Conservation (phyloP, 2,329 filamentous ascomycete genomes). For the Ilyonectria destructans region DNA sequence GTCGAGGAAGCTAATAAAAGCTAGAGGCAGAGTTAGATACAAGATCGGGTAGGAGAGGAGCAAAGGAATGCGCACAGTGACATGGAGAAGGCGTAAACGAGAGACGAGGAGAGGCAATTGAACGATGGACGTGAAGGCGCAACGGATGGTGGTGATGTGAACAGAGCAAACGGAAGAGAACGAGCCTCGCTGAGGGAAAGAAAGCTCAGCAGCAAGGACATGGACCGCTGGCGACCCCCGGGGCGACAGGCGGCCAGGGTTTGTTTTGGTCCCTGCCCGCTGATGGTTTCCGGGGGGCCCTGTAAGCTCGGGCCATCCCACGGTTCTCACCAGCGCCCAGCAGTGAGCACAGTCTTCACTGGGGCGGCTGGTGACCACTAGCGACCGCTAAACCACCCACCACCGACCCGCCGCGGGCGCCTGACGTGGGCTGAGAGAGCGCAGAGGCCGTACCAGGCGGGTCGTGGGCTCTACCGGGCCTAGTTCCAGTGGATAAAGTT, state of each 20-base stretch:
- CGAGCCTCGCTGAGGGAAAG: conserved; percentile 8
- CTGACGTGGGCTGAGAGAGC: conserved; percentile 23
- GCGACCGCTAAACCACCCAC: conserved; percentile 18
- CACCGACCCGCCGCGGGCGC: conserved; percentile 11
- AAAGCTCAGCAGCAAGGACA: conserved; percentile 10
- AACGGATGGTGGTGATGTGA: conserved; percentile 1
- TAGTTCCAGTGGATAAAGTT: conserved; percentile 14
- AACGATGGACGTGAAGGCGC: background rate
- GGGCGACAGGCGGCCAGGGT: conserved; percentile 26
- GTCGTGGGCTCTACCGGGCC: background rate
- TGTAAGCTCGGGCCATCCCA: conserved; percentile 36
- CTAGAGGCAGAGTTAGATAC: conserved; percentile 25
- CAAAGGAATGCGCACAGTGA: conserved; percentile 15
- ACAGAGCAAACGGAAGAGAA: conserved; percentile 8
- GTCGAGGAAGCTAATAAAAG: conserved; percentile 33
- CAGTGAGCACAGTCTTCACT: conserved; percentile 5
- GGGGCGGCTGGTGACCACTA: conserved; percentile 6
- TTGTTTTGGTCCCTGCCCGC: conserved; percentile 43
- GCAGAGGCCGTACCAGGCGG: background rate
- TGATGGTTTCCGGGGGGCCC: conserved; percentile 40
- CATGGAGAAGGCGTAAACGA: conserved; percentile 1
- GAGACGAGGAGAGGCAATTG: conserved; percentile 6
- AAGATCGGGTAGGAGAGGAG: conserved; percentile 20
- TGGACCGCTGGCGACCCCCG: conserved; percentile 9
- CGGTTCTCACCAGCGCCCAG: conserved; percentile 11